Conservation (phyloP, 2,329 filamentous ascomycete species). For the Colletotrichum neosansevieriae region DNA sequence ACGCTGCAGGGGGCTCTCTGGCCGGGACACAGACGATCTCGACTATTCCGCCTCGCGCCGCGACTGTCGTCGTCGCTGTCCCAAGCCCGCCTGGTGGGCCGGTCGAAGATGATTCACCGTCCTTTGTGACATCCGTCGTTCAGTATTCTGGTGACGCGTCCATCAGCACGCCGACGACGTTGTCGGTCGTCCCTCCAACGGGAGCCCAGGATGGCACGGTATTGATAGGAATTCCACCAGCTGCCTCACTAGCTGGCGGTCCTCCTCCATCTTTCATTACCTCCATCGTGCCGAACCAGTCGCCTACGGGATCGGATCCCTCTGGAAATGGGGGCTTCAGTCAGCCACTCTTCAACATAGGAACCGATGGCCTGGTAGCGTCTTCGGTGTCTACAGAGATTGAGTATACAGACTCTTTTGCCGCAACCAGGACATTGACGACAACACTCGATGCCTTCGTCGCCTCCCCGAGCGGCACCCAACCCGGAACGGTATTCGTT, state of each 20-base stretch:
- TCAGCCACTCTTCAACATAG: slow-evolving; percentile 1
- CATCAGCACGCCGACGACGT: slow-evolving; percentile 12
- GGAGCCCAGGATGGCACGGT: slow-evolving; percentile 32
- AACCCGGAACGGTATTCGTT: slow-evolving; percentile 31
- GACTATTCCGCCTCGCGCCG: slow-evolving; percentile 22
- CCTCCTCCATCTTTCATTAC: slow-evolving; percentile 16
- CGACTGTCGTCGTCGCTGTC: slow-evolving; percentile 18
- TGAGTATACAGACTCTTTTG: not conserved
- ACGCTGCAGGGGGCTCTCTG: slow-evolving; percentile 5
- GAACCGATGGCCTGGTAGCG: not conserved
- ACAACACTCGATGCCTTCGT: slow-evolving; percentile 7
- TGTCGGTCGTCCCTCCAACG: slow-evolving; percentile 25
- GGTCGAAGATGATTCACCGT: not conserved
- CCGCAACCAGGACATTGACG: not conserved
- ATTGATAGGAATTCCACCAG: slow-evolving; percentile 21
- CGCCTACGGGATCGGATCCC: not conserved
- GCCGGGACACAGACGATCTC: slow-evolving; percentile 28
- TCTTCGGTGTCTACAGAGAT: not conserved
- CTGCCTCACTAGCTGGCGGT: slow-evolving; percentile 33
- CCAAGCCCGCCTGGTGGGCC: not conserved
- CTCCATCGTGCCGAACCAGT: slow-evolving; percentile 6
- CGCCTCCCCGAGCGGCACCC: slow-evolving; percentile 27
- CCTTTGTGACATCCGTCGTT: slow-evolving; percentile 20
- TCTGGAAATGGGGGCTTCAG: not conserved
- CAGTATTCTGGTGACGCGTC: slow-evolving; percentile 18